Evolutionary conservation across 768 basidiomycete species (phyloP).

Genomic region (Kwoniella bestiolae): DNA sequence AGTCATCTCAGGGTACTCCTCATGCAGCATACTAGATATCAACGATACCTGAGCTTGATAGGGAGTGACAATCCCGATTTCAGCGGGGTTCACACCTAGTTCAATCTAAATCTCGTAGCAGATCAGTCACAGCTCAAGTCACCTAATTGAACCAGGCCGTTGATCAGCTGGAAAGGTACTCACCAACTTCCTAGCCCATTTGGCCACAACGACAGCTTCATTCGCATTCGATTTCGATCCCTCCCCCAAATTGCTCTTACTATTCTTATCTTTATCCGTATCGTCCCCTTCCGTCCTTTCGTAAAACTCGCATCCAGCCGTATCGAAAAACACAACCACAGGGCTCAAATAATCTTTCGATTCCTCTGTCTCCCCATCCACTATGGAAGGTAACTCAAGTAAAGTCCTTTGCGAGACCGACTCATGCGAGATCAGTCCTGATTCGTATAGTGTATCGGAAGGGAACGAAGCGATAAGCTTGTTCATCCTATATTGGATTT

Average conservation of each 20-base stretch:
- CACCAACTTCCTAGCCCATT: conserved; percentile 81
- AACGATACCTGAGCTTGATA: conserved; percentile 94
- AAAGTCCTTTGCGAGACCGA: conserved; percentile 76
- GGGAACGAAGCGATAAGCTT: conserved; percentile 82
- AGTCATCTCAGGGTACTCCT: conserved; percentile 67
- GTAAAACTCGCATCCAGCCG: conserved; percentile 89
- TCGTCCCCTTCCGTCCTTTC: conserved; percentile 71
- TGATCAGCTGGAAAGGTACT: conserved; percentile 33
- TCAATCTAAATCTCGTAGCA: conserved; percentile 60
- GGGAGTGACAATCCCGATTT: conserved; percentile 89
- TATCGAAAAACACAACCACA: conserved; percentile 92
- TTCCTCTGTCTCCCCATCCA: conserved; percentile 63
- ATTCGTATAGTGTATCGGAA: conserved; percentile 76
- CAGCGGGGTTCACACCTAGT: conserved; percentile 67
- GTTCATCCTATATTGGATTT: conserved; percentile 91
- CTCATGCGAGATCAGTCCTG: conserved; percentile 69
- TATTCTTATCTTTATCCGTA: conserved; percentile 53
- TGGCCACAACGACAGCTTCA: conserved; percentile 81
- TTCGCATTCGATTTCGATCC: conserved; percentile 94
- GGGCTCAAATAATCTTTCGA: conserved; percentile 72
- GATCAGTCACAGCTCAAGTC: neutral
- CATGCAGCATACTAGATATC: conserved; percentile 74
- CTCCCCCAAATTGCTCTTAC: conserved; percentile 65
- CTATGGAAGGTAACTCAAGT: conserved; percentile 67
- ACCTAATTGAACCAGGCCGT: neutral